phyloP scores from a whole-genome alignment of 2,329 filamentous ascomycete genomes.

The Orbilia javanica region DNA sequence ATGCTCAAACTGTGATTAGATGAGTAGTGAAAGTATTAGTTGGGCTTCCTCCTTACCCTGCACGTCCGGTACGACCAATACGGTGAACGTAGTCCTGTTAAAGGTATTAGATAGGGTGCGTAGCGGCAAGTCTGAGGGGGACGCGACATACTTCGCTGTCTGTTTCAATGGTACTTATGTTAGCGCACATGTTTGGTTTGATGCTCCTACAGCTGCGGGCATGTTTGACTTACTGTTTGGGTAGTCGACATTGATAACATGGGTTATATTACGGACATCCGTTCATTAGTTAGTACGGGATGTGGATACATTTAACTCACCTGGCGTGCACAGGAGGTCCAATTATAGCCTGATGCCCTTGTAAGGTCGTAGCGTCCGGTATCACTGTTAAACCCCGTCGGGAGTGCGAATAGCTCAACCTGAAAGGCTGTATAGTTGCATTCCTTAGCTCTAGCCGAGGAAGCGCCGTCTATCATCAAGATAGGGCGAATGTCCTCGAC shows the following conservation, averaged over 20 bases:
- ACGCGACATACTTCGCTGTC: conserved; percentile 52
- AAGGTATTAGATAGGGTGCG: conserved; percentile 83
- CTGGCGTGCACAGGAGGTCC: conserved; percentile 59
- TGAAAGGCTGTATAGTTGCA: conserved; percentile 55
- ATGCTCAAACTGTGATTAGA: conserved; percentile 55
- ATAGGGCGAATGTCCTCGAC: conserved; percentile 58
- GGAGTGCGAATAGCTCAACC: conserved; percentile 56
- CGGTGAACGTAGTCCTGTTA: conserved; percentile 96
- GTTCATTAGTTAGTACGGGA: conserved; percentile 81
- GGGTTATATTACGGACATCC: conserved; percentile 99
- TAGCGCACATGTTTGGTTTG: not conserved
- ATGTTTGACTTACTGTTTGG: conserved; percentile 76
- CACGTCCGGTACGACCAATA: conserved; percentile 90
- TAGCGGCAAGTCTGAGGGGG: not conserved
- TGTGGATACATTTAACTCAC: conserved; percentile 53
- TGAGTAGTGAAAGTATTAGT: not conserved
- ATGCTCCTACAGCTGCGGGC: not conserved
- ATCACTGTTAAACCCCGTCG: conserved; percentile 51
- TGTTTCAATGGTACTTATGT: not conserved
- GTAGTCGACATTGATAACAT: conserved; percentile 99
- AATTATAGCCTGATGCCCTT: conserved; percentile 52
- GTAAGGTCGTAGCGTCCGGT: conserved; percentile 41
- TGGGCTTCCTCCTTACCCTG: conserved; percentile 70
- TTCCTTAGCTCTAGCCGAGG: conserved; percentile 57
- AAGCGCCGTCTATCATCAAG: conserved; percentile 57